Conservation (phyloP, 257 asterid species). For the Solanum dulcamara region DNA sequence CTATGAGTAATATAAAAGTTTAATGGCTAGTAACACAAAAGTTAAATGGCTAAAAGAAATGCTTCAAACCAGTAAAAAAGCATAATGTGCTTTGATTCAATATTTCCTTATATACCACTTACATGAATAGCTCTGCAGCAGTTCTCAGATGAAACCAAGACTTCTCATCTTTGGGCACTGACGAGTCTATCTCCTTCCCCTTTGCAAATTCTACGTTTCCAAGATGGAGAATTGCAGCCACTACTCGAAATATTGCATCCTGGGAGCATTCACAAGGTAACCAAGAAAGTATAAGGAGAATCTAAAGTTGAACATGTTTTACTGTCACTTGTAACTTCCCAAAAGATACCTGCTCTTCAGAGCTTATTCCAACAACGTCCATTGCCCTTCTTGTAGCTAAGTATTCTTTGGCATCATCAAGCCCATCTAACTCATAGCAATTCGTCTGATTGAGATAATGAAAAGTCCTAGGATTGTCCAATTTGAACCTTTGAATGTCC, state of each 20-base stretch:
- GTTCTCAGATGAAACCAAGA: conserved; percentile 85
- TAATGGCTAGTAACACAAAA: neutral
- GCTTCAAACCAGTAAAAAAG: neutral
- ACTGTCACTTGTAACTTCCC: neutral
- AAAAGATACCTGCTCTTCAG: conserved; percentile 70
- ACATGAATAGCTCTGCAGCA: conserved; percentile 94
- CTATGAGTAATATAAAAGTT: conserved; percentile 26
- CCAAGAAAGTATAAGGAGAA: neutral
- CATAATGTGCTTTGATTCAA: neutral
- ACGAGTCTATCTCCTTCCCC: conserved; percentile 87
- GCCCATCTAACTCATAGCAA: conserved; percentile 69
- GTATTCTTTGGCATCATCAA: conserved; percentile 86
- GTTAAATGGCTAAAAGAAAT: neutral
- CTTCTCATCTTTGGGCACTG: conserved; percentile 90
- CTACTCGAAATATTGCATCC: conserved; percentile 95
- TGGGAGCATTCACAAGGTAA: conserved; percentile 9
- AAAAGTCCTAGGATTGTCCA: conserved; percentile 79
- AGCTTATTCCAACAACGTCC: conserved; percentile 95
- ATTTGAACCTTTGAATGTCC: conserved; percentile 68
- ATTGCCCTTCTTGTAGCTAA: conserved; percentile 80
- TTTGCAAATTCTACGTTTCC: conserved; percentile 89
- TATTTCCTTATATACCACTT: conserved; percentile 8
- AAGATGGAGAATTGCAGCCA: conserved; percentile 96
- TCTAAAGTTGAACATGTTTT: neutral
- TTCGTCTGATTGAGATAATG: conserved; percentile 93